These are phyloP conservation scores for Podaxis sp. DNA, from an alignment of 768 basidiomycete species.

Conservation along the genomic window DNA sequence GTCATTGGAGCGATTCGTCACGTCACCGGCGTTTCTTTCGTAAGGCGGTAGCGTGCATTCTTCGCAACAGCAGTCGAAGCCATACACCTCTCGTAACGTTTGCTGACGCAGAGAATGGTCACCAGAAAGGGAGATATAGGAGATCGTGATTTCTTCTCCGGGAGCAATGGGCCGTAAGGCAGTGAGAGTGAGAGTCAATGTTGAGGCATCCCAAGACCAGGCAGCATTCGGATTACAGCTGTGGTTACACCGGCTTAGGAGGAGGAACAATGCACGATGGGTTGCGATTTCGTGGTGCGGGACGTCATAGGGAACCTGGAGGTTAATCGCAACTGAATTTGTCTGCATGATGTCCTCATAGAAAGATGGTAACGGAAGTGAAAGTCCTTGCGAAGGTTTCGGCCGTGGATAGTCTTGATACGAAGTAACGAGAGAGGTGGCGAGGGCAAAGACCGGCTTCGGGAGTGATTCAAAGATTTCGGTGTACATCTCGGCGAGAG, in stretches of 20 bases:
- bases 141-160: conserved; percentile 45
- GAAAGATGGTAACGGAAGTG: conserved; percentile 31
- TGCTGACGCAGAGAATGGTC: conserved; percentile 32
- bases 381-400: conserved; percentile 24
- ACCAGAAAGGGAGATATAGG: conserved; percentile 41
- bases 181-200: conserved; percentile 39
- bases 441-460: conserved; percentile 3
- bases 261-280: conserved; percentile 44
- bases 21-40: neutral
- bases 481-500: conserved; percentile 26
- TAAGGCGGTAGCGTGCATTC: conserved; percentile 28
- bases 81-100: conserved; percentile 36
- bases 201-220: conserved; percentile 39
- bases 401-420: conserved; percentile 22
- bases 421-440: conserved; percentile 2
- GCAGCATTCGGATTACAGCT: conserved; percentile 47
- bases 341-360: conserved; percentile 43
- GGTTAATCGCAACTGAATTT: conserved; percentile 39
- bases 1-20: conserved; percentile 2
- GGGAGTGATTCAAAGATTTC: conserved; percentile 32
- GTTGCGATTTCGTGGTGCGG: conserved; percentile 19
- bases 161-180: conserved; percentile 38
- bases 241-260: conserved; percentile 45
- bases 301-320: conserved; percentile 22
- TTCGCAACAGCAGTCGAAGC: conserved; percentile 41